Evolutionary conservation across 164 flowering plant genomes (phyloP).

Genomic region (Nymphaea colorata): DNA sequence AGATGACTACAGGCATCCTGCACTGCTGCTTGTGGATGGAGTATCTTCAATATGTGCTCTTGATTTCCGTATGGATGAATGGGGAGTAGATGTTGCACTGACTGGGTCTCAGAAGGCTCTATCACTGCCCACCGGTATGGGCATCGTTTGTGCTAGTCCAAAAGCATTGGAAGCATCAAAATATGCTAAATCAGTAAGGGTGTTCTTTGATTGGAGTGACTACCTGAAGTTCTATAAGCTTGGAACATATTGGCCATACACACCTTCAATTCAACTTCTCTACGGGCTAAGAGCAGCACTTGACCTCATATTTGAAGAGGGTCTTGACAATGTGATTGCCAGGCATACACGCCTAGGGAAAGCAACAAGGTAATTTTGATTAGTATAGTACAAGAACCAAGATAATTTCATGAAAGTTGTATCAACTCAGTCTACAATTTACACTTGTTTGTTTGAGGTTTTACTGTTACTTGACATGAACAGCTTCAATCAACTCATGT

Average conservation of each 20-base stretch:
- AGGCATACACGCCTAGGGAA: constrained; percentile 77
- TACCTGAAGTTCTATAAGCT: constrained; percentile 86
- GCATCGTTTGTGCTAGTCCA: constrained; percentile 92
- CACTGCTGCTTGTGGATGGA: constrained; percentile 85
- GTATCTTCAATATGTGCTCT: constrained; percentile 96
- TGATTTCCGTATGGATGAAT: constrained; percentile 97
- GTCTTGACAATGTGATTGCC: constrained; percentile 85
- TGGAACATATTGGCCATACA: constrained; percentile 97
- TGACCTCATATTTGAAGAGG: constrained; percentile 91
- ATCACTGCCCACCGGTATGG: constrained; percentile 95
- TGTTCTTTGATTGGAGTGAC: constrained; percentile 95
- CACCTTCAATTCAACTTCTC: constrained; percentile 89
- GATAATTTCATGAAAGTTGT: too few relatives aligned
- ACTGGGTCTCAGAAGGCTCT: constrained; percentile 98
- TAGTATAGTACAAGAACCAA: too few relatives aligned
- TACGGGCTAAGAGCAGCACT: constrained; percentile 90
- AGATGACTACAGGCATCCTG: constrained; percentile 89
- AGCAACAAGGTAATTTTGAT: constrained; percentile 63
- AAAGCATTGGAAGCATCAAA: constrained; percentile 87
- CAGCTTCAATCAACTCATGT: background rate
- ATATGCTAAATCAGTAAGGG: constrained; percentile 76
- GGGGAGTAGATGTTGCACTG: constrained; percentile 95
- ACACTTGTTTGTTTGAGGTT: too few relatives aligned
- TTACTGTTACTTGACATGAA: too few relatives aligned
- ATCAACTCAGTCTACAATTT: too few relatives aligned